Base-by-base conservation (phyloP, 1,284 basidiomycete species). In the Inonotus obliquus region DNA sequence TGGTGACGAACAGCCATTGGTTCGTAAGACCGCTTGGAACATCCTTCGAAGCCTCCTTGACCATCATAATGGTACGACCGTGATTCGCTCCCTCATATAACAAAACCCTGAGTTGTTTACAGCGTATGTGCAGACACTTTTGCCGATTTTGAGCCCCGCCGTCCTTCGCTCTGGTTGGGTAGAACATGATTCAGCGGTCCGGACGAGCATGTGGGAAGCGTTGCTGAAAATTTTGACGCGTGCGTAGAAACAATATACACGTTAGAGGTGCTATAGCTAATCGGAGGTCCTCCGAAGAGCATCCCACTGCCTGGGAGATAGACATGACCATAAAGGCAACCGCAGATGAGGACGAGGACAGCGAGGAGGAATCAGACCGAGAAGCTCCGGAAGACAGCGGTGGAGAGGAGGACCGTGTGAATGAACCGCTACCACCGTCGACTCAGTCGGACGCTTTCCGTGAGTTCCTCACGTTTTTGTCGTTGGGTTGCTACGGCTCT, bases 121-220 rank as follows among this genome's bases (percentile, higher is more conserved):
- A 83, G 81, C 67, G 13, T 69, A 71, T 35, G 64, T 84, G 25
- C 70, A 77, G 27, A 61, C 69, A 1, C 59, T 82, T 17, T 62
- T 85, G 4, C 71, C 76, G 0, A 70, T 82, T 1, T 72, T 93
- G 14, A 82, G 87, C 45, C 67, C 74, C 1, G 85, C 83, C 0
- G 76, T 90, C 4, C 74, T 95, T 38, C 83, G 86, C 14, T 87
- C 86, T 23, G 88, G 89, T 5, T 95, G 91, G 88, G 74, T 83
- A 0, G 93, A 96, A 69, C 77, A 79, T 3, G 91, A 95, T 68
- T 66, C 75, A 0, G 77, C 76, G 1, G 92, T 94, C 0, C 85
- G 89, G 69, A 72, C 76, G 7, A 73, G 74, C 1, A 87, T 94
- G 79, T 89, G 87, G 76, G 81, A 83, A 29, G 86, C 89, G 0